Evolutionary conservation across 2,329 filamentous ascomycete genomes (phyloP).

Genomic region (Verticillium albo-atrum): DNA sequence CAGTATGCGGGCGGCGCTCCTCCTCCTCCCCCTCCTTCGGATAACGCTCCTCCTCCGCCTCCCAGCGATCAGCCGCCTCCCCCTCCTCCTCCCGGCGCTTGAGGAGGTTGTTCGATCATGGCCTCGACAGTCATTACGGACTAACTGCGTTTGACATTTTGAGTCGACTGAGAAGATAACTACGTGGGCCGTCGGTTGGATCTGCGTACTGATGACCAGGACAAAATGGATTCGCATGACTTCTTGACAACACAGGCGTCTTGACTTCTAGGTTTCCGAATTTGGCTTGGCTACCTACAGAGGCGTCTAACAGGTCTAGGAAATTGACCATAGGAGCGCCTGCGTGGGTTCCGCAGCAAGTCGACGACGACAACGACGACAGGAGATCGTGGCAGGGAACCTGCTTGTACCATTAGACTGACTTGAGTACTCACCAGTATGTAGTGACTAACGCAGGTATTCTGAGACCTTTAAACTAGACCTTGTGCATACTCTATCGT

Average conservation of each 20-base stretch:
- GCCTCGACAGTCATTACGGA: background rate
- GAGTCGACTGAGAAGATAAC: background rate
- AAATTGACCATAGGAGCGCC: background rate
- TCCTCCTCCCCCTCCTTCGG: slow-evolving; percentile 51
- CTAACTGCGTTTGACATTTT: background rate
- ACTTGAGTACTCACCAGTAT: background rate
- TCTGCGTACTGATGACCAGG: background rate
- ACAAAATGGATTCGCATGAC: background rate
- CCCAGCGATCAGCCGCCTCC: slow-evolving; percentile 58
- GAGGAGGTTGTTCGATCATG: slow-evolving; percentile 12
- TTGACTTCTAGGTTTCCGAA: background rate
- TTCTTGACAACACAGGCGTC: background rate
- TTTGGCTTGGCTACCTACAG: background rate
- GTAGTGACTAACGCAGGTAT: background rate
- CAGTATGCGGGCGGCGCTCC: slow-evolving; percentile 52
- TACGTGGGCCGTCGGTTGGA: background rate
- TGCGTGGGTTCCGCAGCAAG: background rate
- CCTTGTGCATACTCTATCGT: background rate
- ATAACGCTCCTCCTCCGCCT: slow-evolving; percentile 56
- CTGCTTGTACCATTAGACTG: background rate
- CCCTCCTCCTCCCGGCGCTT: slow-evolving; percentile 54
- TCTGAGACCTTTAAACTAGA: background rate
- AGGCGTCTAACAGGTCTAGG: background rate
- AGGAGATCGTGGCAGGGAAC: background rate
- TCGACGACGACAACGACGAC: background rate